Percentiles rank a stretch among this genome's conserved stretches.
These are phyloP conservation scores for Fusarium nematophilum DNA, from an alignment of 2,329 filamentous ascomycete genomes.

Conservation along the genomic window DNA sequence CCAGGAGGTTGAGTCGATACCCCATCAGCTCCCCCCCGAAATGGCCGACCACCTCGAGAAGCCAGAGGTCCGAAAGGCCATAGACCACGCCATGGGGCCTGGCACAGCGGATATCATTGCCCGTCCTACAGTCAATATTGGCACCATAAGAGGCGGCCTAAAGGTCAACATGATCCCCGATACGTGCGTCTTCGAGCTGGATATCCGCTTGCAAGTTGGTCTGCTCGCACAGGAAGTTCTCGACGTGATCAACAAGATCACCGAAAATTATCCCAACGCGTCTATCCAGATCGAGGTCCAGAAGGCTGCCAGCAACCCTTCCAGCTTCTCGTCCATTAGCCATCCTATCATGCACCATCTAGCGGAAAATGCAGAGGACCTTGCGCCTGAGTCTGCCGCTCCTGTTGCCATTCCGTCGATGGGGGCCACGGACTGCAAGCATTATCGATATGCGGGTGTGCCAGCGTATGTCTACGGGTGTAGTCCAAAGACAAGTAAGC, in stretches of 20 bases:
- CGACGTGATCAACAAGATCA: neutral
- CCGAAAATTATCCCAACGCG: neutral
- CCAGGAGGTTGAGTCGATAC: rapidly evolving
- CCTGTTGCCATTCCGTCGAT: constrained; percentile 8
- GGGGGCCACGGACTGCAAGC: constrained; percentile 9
- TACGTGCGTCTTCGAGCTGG: neutral
- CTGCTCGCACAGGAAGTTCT: neutral
- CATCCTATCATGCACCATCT: neutral
- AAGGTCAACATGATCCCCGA: constrained; percentile 18
- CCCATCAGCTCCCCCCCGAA: neutral
- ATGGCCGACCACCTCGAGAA: neutral
- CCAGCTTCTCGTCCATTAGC: neutral
- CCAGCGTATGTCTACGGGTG: constrained; percentile 9
- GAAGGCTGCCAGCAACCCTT: neutral
- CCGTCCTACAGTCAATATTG: constrained; percentile 1
- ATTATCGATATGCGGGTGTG: neutral
- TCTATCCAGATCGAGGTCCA: neutral
- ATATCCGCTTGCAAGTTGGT: constrained; percentile 1
- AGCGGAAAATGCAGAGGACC: neutral
- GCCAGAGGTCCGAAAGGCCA: neutral
- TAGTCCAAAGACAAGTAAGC: constrained; percentile 9
- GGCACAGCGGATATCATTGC: neutral
- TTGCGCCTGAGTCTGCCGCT: neutral
- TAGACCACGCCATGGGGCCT: constrained; percentile 9
- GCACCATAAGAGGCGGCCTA: neutral